These are phyloP conservation scores for Adansonia gregorii DNA, from an alignment of 441 rosid species.

Conservation along the genomic window DNA sequence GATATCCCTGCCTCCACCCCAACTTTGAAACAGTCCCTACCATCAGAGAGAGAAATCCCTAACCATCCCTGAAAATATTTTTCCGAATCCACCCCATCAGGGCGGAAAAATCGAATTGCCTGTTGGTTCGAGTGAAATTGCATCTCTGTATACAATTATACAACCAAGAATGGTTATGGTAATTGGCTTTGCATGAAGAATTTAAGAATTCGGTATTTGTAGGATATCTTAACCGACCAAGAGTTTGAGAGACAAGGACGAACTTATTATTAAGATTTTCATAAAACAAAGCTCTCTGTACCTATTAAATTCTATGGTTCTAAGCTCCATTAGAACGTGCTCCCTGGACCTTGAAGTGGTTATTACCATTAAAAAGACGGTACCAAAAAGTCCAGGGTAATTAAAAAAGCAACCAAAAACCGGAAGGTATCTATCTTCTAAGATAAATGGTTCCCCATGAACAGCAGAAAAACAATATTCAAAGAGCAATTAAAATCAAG, in stretches of 20 bases:
- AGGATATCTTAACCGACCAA: neutral
- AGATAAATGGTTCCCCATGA: neutral
- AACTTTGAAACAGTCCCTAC: no score
- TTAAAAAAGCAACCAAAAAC: neutral
- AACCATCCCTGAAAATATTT: no score
- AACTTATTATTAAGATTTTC: neutral
- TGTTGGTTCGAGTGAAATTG: no score
- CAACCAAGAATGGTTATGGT: neutral
- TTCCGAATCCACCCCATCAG: no score
- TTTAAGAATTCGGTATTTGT: neutral
- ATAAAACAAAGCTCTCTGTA: neutral
- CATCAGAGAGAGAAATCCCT: no score
- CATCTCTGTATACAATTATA: neutral
- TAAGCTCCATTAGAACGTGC: neutral
- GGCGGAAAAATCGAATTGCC: no score
- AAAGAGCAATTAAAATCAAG: neutral
- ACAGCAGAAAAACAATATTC: neutral
- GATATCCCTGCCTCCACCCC: no score
- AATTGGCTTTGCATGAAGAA: no score
- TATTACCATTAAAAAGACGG: neutral
- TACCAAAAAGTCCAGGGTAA: neutral
- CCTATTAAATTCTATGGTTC: neutral
- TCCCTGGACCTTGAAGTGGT: neutral
- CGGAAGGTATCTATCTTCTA: neutral
- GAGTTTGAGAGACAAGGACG: neutral